A percentile compares a stretch with the other conserved stretches of the same genome.
Evolutionary conservation across 1,139 yeast species (phyloP).

Genomic region (Magnusiomyces magnusii): DNA sequence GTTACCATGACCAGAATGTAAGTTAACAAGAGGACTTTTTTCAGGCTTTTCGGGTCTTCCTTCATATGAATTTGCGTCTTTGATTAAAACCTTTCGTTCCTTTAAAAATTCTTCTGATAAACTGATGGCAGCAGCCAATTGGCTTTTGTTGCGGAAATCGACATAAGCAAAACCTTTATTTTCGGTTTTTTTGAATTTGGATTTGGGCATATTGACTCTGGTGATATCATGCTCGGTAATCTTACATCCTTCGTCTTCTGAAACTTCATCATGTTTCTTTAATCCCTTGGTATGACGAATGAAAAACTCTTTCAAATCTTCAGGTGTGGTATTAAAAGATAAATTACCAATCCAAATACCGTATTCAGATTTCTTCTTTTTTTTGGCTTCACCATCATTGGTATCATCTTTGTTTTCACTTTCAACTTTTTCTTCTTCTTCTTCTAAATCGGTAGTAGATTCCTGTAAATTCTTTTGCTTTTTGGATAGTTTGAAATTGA

Average conservation of each 20-base stretch:
- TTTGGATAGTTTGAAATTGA: constrained; percentile 16
- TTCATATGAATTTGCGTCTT: constrained; percentile 70
- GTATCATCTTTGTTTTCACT: constrained; percentile 17
- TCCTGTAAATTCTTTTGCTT: constrained; percentile 16
- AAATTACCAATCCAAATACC: constrained; percentile 96
- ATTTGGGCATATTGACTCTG: constrained; percentile 38
- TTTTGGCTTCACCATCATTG: constrained; percentile 18
- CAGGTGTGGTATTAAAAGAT: constrained; percentile 74
- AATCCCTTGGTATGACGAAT: constrained; percentile 43
- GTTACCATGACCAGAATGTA: constrained; percentile 23
- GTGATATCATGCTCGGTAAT: constrained; percentile 31
- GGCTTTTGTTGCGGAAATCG: constrained; percentile 61
- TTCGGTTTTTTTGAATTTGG: constrained; percentile 31
- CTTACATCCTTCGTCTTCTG: constrained; percentile 9
- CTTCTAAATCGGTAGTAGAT: constrained; percentile 17
- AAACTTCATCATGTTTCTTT: neutral
- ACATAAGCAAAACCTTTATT: constrained; percentile 83
- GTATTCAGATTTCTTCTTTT: constrained; percentile 42
- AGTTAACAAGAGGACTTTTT: constrained; percentile 16
- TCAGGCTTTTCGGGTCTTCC: constrained; percentile 66
- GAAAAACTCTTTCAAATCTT: constrained; percentile 61
- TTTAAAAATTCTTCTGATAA: constrained; percentile 66
- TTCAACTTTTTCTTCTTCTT: neutral
- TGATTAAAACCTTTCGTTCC: constrained; percentile 81
- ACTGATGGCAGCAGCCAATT: constrained; percentile 55